Evolutionary conservation across 2,329 filamentous ascomycete genomes (phyloP), one percentile per base, ranked within the genome.

Genomic region (Beauveria asiatica): DNA sequence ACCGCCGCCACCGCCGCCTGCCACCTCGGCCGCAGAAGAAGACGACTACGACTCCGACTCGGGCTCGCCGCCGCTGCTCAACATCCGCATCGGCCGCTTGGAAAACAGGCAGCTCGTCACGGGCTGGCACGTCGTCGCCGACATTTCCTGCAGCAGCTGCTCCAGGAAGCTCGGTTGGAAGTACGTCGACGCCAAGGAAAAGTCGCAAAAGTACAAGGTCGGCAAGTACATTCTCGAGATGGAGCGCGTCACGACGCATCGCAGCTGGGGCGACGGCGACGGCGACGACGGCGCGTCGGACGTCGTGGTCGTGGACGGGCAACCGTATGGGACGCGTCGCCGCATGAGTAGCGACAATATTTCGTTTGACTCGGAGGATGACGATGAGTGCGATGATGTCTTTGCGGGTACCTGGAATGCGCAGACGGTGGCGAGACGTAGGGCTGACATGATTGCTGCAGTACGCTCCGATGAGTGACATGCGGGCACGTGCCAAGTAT

Each of bases 211-310:
- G 68, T 88, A 88, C 75, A 88, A 88, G 71, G 77, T 87, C 54
- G 84, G 84, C 65, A 88, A 87, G 70, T 88, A 83, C 68, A 87
- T 88, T 33, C 70, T 88, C 44, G 85, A 88, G 73, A 83, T 80
- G 44, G 79, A 81, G 68, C 74, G 82, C 57, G 80, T 86, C 17
- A 75, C 81, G 25, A 74, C 77, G 13, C 75, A 76, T 50, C 76
- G 77, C 39, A 74, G 71, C 58, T 87, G 83, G 84, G 83, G 55
- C 25, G 53, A 55, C 19, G 33, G 8, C 2, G 51, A 13, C 11
- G 45, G 41, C 1, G 23, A 13, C 6, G 25, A 5, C 8, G 42
- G 25, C 13, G 11, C 16, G 42, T n/a, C 21, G 9, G 17, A 3
- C 33, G 9, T 9, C 16, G 51, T 16, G 13, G 64, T 65, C 23